A percentile compares a stretch with the other conserved stretches of the same genome.
Evolutionary conservation across 805 yeast species (phyloP).

Genomic region (Spathaspora boniae): DNA sequence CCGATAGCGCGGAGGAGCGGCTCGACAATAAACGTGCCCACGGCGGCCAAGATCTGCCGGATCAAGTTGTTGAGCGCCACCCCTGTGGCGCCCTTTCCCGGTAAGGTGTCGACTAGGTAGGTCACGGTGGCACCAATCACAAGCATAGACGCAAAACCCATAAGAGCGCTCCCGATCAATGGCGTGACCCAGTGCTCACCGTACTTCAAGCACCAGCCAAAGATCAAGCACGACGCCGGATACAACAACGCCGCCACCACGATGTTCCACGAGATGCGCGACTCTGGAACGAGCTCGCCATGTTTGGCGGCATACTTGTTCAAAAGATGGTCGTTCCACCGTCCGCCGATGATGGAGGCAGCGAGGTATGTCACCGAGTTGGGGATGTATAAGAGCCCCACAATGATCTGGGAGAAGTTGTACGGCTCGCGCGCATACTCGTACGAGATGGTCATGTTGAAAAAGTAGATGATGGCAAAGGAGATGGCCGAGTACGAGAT

Average conservation of each 20-base stretch:
- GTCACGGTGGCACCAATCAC: conserved; percentile 79
- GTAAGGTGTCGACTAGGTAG: conserved; percentile 77
- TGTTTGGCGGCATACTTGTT: conserved; percentile 48
- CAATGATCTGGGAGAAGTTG: conserved; percentile 58
- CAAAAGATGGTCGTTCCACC: conserved; percentile 67
- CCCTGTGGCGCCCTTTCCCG: conserved; percentile 87
- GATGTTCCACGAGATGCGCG: conserved; percentile 73
- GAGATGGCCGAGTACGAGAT: conserved; percentile 66
- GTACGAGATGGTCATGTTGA: conserved; percentile 70
- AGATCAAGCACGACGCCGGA: conserved; percentile 65
- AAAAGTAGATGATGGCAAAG: conserved; percentile 66
- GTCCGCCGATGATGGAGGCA: conserved; percentile 79
- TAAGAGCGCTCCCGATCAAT: conserved; percentile 73
- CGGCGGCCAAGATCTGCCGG: conserved; percentile 71
- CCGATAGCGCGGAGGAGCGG: conserved; percentile 69
- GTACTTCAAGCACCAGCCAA: conserved; percentile 78
- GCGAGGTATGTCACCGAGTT: conserved; percentile 73
- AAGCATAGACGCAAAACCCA: conserved; percentile 82
- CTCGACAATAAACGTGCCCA: conserved; percentile 70
- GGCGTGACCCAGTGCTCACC: conserved; percentile 76
- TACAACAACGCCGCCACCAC: conserved; percentile 58
- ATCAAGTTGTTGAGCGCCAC: conserved; percentile 78
- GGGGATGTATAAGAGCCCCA: conserved; percentile 79
- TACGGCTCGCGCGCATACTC: conserved; percentile 65
- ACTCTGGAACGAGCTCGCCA: conserved; percentile 71